A percentile compares a stretch with the other conserved stretches of the same genome.
phyloP scores from a whole-genome alignment of 1,139 yeast species.

The Taphrina pruni region DNA sequence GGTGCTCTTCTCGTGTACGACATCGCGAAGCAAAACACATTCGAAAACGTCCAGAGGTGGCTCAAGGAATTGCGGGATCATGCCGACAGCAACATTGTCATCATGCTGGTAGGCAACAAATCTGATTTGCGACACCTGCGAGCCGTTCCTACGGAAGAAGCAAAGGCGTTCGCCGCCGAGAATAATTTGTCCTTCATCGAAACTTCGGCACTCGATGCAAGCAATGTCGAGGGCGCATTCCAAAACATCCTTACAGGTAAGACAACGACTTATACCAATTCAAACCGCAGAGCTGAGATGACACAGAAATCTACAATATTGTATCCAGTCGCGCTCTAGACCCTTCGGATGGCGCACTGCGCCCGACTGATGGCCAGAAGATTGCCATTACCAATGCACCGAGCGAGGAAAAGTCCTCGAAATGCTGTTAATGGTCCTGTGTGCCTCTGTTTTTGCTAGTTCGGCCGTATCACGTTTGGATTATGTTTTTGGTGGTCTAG shows the following conservation, averaged over 20 bases:
- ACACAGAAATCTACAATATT: conserved; percentile 88
- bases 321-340: conserved; percentile 86
- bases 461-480: not conserved
- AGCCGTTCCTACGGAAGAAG: conserved; percentile 98
- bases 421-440: conserved; percentile 43
- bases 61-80: conserved; percentile 92
- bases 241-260: conserved; percentile 64
- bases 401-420: conserved; percentile 60
- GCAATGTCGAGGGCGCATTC: conserved; percentile 93
- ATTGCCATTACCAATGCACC: conserved; percentile 94
- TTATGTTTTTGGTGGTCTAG: conserved; percentile 13
- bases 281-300: too few species aligned
- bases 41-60: conserved; percentile 95
- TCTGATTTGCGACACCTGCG: conserved; percentile 93
- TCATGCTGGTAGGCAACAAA: conserved; percentile 95
- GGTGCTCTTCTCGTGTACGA: conserved; percentile 97
- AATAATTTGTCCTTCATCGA: conserved; percentile 91
- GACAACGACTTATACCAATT: not conserved
- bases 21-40: conserved; percentile 88
- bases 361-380: conserved; percentile 80
- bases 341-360: conserved; percentile 60
- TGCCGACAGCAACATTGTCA: conserved; percentile 95
- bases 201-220: conserved; percentile 94
- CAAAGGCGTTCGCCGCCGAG: conserved; percentile 90
- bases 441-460: not conserved